Base-by-base conservation (phyloP, 75 land plant species). In the Picea glauca region DNA sequence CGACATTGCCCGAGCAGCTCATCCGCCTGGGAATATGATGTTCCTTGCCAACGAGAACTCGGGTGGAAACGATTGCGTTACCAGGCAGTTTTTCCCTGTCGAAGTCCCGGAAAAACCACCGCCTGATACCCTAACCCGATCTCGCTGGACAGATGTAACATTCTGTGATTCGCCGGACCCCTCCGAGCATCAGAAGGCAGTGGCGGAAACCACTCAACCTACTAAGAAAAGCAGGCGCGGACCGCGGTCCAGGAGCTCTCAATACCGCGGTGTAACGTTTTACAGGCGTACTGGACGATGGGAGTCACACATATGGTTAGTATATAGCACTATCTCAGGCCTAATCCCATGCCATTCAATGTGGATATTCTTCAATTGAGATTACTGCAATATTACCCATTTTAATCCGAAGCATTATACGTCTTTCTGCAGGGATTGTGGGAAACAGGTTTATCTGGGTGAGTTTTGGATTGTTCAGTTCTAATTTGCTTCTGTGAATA, bases 231-330 rank as follows among this genome's bases (percentile, higher is more conserved):
- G 96, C 85, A 84, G 98, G 58, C 87, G 95, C 0, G 98, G 98
- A 0, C 98, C 98, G 12, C 76, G 96, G 81, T 91, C 93, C 32
- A 76, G 93, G 62, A 95, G 96, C 83, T 95, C 98, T 1, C 96
- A 93, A 83, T 95, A 91, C 78, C 85, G 96, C 0, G 98, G 98
- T 0, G 98, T 95, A 38, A 95, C 98, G 0, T 95, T 91, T 78
- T 94, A 95, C 86, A 86, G 96, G 77, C 72, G 97, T 26, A 95
- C 98, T 57, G 98, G 98, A 56, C 86, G 97, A 30, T 95, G 98
- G 98, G 98, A 95, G 80, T 91, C 98, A 0, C 96, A 95, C 63
- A 95, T 95, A 17, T 95, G 98, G 98, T 95, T 18, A 33, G 66
- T 13, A 9, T 46, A 46, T 46, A 46, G 9, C 54, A 7, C 54